Percentiles rank a stretch among this genome's conserved stretches.
These are phyloP conservation scores for Citrus sp. DNA, from an alignment of 345 rosid species.

Conservation along the genomic window DNA sequence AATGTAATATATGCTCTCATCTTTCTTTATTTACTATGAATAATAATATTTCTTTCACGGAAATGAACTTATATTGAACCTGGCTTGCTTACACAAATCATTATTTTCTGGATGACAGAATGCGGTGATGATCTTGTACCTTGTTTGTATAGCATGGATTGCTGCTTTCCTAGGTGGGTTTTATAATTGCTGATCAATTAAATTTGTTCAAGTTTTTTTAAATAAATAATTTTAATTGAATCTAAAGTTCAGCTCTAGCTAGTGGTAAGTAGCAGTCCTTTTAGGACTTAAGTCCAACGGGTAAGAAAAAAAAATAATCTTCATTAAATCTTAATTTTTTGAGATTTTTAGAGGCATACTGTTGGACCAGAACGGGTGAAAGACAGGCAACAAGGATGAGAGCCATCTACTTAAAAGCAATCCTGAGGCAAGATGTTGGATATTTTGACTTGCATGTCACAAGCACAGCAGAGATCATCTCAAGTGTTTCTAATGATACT, in stretches of 20 bases:
- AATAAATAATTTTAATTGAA: background rate
- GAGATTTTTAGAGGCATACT: slow-evolving; percentile 55
- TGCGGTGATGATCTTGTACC: slow-evolving; percentile 50
- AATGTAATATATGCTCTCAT: too few species aligned
- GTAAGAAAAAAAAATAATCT: too few species aligned
- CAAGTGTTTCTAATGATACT: slow-evolving; percentile 50
- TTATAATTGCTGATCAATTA: background rate
- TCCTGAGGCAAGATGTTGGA: slow-evolving; percentile 76
- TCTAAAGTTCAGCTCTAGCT: too few species aligned
- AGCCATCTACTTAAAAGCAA: slow-evolving; percentile 66
- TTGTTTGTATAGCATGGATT: slow-evolving; percentile 68
- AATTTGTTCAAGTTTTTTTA: too few species aligned
- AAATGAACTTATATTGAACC: too few species aligned
- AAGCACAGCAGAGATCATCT: slow-evolving; percentile 66
- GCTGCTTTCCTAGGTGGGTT: slow-evolving; percentile 68
- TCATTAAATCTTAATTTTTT: too few species aligned
- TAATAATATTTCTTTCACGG: too few species aligned
- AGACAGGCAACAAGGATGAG: slow-evolving; percentile 84
- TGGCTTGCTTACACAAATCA: too few species aligned
- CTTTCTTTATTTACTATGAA: too few species aligned
- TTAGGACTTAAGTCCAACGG: too few species aligned
- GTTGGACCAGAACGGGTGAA: slow-evolving; percentile 93
- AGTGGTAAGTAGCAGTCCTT: too few species aligned
- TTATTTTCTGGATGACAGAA: slow-evolving; percentile 40
- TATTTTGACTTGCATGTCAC: slow-evolving; percentile 77